Percentiles rank a stretch among this genome's conserved stretches.
Evolutionary conservation across 2,329 filamentous ascomycete genomes (phyloP).

Genomic region (Epichloe glyceriae): DNA sequence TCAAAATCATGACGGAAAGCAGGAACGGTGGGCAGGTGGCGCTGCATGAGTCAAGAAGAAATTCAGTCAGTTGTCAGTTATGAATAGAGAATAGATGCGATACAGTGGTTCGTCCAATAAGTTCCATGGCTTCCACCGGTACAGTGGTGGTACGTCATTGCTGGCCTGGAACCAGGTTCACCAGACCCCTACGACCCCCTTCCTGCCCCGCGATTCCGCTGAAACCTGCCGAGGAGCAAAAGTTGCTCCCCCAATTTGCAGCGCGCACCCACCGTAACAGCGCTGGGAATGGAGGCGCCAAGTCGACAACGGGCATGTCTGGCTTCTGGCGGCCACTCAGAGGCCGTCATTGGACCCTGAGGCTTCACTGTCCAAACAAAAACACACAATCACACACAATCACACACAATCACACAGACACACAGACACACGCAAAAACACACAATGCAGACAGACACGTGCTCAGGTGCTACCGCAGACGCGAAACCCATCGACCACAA

Average conservation of each 20-base stretch:
- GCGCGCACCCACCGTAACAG: background rate
- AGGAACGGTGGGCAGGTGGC: slow-evolving; percentile 5
- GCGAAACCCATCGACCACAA: background rate
- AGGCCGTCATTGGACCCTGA: background rate
- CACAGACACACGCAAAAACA: too few relatives aligned
- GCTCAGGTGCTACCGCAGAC: too few relatives aligned
- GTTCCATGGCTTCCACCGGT: too few relatives aligned
- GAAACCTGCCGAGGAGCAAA: background rate
- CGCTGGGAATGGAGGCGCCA: too few relatives aligned
- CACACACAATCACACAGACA: too few relatives aligned
- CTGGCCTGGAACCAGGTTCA: background rate
- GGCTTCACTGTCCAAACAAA: background rate
- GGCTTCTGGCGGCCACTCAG: background rate
- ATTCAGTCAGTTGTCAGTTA: background rate
- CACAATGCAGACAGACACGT: too few relatives aligned
- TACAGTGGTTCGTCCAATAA: too few relatives aligned
- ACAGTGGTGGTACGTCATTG: slow-evolving; percentile 2
- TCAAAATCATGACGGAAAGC: slow-evolving; percentile 6
- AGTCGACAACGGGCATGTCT: too few relatives aligned
- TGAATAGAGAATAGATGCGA: too few relatives aligned
- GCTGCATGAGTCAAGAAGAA: background rate
- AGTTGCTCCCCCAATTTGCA: background rate
- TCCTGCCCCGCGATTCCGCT: background rate
- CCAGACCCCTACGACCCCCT: too few relatives aligned
- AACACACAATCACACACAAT: too few relatives aligned